These are phyloP conservation scores for Saccharomyces hybrid DNA, from an alignment of 1,139 yeast genomes.

Conservation along the genomic window DNA sequence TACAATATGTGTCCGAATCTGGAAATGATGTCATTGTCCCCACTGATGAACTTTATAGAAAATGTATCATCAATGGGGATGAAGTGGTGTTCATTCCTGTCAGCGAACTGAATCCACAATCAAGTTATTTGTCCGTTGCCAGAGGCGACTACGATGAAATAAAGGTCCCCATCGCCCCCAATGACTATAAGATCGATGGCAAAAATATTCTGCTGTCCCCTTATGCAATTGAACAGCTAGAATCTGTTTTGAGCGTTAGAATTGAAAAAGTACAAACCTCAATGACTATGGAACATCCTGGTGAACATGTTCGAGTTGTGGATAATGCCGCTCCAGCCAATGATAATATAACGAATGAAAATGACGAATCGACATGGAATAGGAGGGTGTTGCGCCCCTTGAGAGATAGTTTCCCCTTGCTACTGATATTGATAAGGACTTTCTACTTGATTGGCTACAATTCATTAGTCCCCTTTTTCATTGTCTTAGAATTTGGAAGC, in stretches of 20 bases:
- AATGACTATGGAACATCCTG: background rate
- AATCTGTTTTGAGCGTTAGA: conserved; percentile 7
- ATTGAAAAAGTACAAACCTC: conserved; percentile 1
- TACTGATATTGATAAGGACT: conserved; percentile 10
- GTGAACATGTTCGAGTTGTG: background rate
- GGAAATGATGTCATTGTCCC: background rate
- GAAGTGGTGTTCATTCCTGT: conserved; percentile 16
- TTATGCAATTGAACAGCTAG: conserved; percentile 8
- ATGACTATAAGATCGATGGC: conserved; percentile 14
- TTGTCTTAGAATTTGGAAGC: conserved; percentile 16
- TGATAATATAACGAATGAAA: background rate
- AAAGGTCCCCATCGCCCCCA: conserved; percentile 9
- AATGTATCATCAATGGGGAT: conserved; percentile 18
- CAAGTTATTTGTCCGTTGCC: background rate
- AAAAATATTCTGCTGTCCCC: conserved; percentile 12
- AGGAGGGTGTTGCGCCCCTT: background rate
- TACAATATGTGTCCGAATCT: background rate
- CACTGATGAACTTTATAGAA: conserved; percentile 12
- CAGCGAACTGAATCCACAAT: conserved; percentile 10
- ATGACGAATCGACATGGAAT: background rate
- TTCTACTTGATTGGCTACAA: conserved; percentile 18
- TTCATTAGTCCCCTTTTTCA: conserved; percentile 18
- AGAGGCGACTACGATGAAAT: conserved; percentile 1
- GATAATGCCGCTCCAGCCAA: background rate
- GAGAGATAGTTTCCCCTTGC: background rate